Percentiles rank a stretch among this genome's conserved stretches.
These are phyloP conservation scores for Capsella rubella DNA, from an alignment of 441 rosid species.

Conservation along the genomic window DNA sequence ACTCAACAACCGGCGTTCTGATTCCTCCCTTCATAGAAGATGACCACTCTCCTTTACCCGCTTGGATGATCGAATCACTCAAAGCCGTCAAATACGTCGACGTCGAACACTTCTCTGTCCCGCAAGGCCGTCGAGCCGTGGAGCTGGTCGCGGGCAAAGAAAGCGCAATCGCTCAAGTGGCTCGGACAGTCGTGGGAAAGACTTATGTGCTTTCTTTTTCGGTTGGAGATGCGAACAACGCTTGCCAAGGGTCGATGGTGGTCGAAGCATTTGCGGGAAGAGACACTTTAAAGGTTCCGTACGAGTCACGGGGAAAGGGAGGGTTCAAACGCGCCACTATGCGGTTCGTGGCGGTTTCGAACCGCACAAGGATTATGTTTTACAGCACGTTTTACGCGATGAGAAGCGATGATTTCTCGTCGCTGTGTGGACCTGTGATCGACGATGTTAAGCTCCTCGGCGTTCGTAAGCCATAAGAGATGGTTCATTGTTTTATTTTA, in stretches of 20 bases:
- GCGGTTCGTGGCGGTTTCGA: slow-evolving; percentile 52
- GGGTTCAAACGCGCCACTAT: slow-evolving; percentile 66
- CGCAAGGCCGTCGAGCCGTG: slow-evolving; percentile 61
- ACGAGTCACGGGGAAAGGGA: slow-evolving; percentile 61
- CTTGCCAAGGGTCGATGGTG: slow-evolving; percentile 63
- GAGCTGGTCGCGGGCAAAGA: slow-evolving; percentile 76
- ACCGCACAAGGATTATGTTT: slow-evolving; percentile 62
- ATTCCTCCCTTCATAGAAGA: slow-evolving; percentile 92
- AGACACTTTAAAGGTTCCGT: slow-evolving; percentile 61
- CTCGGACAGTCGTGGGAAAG: slow-evolving; percentile 56
- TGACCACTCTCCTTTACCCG: slow-evolving; percentile 79
- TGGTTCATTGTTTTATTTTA: slow-evolving; percentile 1
- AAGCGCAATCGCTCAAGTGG: slow-evolving; percentile 69
- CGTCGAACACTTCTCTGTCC: slow-evolving; percentile 59
- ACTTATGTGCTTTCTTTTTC: slow-evolving; percentile 58
- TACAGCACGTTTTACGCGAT: slow-evolving; percentile 65
- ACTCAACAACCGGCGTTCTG: slow-evolving; percentile 82
- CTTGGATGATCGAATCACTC: slow-evolving; percentile 86
- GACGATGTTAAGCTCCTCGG: slow-evolving; percentile 67
- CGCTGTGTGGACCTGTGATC: slow-evolving; percentile 67
- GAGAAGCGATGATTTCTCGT: slow-evolving; percentile 65
- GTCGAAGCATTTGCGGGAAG: slow-evolving; percentile 70
- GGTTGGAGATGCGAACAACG: slow-evolving; percentile 69
- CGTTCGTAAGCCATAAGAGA: slow-evolving; percentile 45
- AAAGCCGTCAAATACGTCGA: slow-evolving; percentile 92